Evolutionary conservation across 2,329 filamentous ascomycete species (phyloP).

Genomic region (Pezicula carpinea): DNA sequence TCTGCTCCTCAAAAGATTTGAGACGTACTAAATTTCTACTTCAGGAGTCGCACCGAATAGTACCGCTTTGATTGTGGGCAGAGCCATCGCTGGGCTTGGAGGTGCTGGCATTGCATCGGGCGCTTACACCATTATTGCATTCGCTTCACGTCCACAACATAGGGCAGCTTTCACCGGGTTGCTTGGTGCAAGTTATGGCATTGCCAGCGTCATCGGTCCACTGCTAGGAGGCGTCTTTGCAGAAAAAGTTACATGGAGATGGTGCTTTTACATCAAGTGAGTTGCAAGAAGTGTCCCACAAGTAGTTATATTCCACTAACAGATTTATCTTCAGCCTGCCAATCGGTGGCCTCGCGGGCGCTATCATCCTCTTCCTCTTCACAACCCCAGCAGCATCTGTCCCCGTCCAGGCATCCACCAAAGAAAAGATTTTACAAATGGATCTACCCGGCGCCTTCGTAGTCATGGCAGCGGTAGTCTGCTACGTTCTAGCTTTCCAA

Average conservation of each 20-base stretch:
- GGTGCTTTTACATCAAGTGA: conserved; percentile 32
- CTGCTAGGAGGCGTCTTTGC: conserved; percentile 33
- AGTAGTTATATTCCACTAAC: background rate
- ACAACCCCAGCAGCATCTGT: conserved; percentile 35
- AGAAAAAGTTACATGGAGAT: conserved; percentile 32
- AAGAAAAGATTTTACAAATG: conserved; percentile 44
- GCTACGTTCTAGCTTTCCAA: conserved; percentile 42
- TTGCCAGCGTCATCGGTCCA: conserved; percentile 28
- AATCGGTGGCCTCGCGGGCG: conserved; percentile 33
- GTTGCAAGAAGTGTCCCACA: background rate
- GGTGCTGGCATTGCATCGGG: conserved; percentile 32
- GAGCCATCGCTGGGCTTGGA: conserved; percentile 31
- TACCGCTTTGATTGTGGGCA: conserved; percentile 31
- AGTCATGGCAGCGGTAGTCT: conserved; percentile 40
- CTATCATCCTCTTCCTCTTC: conserved; percentile 39
- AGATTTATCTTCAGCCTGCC: conserved; percentile 35
- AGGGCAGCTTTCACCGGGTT: conserved; percentile 31
- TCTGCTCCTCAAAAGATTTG: background rate
- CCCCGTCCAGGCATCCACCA: conserved; percentile 31
- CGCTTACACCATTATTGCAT: conserved; percentile 40
- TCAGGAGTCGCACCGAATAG: conserved; percentile 28
- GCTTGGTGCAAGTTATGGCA: conserved; percentile 27
- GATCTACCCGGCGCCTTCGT: conserved; percentile 41
- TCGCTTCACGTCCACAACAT: conserved; percentile 26
- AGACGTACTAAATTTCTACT: conserved; percentile 6